These are phyloP conservation scores for Pyracantha coccinea DNA, from an alignment of 331 rosid genomes.

Conservation along the genomic window DNA sequence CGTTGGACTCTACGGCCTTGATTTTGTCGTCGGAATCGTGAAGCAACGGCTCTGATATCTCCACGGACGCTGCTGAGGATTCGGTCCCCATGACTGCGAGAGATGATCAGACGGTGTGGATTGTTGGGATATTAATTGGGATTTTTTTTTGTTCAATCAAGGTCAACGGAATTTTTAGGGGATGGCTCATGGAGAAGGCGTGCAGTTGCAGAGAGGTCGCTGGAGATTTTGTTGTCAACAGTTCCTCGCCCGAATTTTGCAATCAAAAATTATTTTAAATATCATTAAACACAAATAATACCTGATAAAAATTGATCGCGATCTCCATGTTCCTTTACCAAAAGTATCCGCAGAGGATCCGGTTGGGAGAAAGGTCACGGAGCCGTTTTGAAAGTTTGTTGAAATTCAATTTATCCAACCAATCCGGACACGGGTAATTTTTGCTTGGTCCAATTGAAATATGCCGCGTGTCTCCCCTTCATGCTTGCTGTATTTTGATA, in stretches of 20 bases:
- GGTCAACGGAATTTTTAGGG: not conserved
- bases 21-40: slow-evolving; percentile 17
- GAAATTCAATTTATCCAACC: not conserved
- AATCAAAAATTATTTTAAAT: too few species aligned
- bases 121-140: not conserved
- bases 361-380: not conserved
- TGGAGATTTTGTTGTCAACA: not conserved
- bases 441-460: not conserved
- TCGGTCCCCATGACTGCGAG: slow-evolving; percentile 37
- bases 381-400: not conserved
- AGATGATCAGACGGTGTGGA: not conserved
- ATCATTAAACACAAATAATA: too few species aligned
- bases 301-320: too few species aligned
- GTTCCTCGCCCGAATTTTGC: too few species aligned
- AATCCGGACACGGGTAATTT: not conserved
- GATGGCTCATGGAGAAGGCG: not conserved
- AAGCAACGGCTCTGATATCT: slow-evolving; percentile 49
- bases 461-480: not conserved
- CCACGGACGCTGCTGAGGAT: slow-evolving; percentile 23
- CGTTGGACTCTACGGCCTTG: slow-evolving; percentile 16
- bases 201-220: not conserved
- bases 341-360: too few species aligned
- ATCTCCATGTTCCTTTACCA: too few species aligned
- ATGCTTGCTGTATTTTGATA: not conserved
- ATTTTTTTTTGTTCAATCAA: not conserved